Conservation (phyloP, 768 basidiomycete species). For the Auricularia heimuer region DNA sequence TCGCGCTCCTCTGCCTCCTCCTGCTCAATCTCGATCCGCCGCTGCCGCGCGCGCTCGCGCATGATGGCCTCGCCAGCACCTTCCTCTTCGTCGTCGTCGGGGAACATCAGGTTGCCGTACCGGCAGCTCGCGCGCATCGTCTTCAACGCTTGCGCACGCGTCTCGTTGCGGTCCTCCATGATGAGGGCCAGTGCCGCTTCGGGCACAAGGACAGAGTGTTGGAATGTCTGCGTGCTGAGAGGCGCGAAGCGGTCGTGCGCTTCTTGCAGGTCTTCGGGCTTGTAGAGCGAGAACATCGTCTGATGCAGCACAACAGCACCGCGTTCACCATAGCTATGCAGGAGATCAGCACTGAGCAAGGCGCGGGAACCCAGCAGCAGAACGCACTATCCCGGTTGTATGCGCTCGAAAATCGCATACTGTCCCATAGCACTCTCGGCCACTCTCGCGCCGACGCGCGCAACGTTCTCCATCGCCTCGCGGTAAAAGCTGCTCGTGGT, state of each 20-base stretch:
- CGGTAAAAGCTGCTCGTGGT: slow-evolving; percentile 53
- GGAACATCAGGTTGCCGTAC: slow-evolving; percentile 83
- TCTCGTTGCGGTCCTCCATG: slow-evolving; percentile 52
- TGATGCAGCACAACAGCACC: slow-evolving; percentile 76
- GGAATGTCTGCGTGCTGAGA: slow-evolving; percentile 64
- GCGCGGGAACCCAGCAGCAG: not conserved
- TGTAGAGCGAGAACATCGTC: slow-evolving; percentile 66
- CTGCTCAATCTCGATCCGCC: slow-evolving; percentile 31
- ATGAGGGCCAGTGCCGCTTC: slow-evolving; percentile 80
- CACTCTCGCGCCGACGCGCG: slow-evolving; percentile 53
- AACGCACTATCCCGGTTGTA: slow-evolving; percentile 84
- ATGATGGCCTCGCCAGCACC: slow-evolving; percentile 15
- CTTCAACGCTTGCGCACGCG: slow-evolving; percentile 37
- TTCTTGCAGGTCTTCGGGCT: slow-evolving; percentile 42
- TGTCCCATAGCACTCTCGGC: slow-evolving; percentile 63
- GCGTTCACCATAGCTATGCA: slow-evolving; percentile 69
- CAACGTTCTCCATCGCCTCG: slow-evolving; percentile 53
- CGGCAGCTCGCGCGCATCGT: slow-evolving; percentile 67
- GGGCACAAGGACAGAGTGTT: slow-evolving; percentile 80
- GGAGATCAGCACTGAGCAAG: not conserved
- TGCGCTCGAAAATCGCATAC: slow-evolving; percentile 68
- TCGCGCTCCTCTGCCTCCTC: slow-evolving; percentile 28
- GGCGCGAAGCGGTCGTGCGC: slow-evolving; percentile 37
- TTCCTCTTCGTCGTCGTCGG: slow-evolving; percentile 41
- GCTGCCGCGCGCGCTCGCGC: slow-evolving; percentile 20